Base-by-base conservation (phyloP, 2,329 filamentous ascomycete genomes). In the Emergomyces africanus region DNA sequence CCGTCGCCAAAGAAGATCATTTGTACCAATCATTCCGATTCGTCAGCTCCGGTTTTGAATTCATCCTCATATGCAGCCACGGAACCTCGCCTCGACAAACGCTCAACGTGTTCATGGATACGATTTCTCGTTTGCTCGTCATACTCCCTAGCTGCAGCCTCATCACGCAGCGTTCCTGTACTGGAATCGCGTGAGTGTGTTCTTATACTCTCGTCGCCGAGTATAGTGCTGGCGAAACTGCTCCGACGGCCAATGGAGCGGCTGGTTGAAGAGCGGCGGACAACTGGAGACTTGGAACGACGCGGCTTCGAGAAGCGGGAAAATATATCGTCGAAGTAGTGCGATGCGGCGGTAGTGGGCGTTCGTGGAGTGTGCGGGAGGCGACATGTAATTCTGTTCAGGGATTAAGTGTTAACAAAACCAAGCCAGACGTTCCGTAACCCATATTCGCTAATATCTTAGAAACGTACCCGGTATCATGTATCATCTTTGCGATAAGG, bases 241-340 rank as follows among this genome's bases (percentile, higher is more conserved):
- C 88, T 94, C 57, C 90, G 84, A 58, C 84, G 84, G 41, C 89
- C 88, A 60, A 97, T 90, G 54, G 89, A 95, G 46, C 92, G 84
- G 49, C 83, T 84, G 0, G 89, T 91, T 4, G 90, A 92, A 4
- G 88, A 90, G 59, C 90, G 85, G 42, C 89, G 86, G 66, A 92
- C 78, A 20, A 78, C 77, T 23, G 80, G 80, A 64, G 77, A 79
- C 14, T 72, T 70, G 12, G 74, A 72, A 67, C 60, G 69, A 60
- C 56, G 73, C 65, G 67, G 76, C 64, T 75, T 78, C 65, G 58
- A 68, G 61, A 63, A 78, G 41, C 85, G 82, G 57, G 81, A 80
- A 72, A 95, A 87, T 61, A 90, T 83, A 68, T 97, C 92, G 68
- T 97, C 92, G 70, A 97, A 97, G 78, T 97, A 97, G 72, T 96